phyloP scores from a whole-genome alignment of 176 grass and related monocot genomes.

The Tillandsia leiboldiana region DNA sequence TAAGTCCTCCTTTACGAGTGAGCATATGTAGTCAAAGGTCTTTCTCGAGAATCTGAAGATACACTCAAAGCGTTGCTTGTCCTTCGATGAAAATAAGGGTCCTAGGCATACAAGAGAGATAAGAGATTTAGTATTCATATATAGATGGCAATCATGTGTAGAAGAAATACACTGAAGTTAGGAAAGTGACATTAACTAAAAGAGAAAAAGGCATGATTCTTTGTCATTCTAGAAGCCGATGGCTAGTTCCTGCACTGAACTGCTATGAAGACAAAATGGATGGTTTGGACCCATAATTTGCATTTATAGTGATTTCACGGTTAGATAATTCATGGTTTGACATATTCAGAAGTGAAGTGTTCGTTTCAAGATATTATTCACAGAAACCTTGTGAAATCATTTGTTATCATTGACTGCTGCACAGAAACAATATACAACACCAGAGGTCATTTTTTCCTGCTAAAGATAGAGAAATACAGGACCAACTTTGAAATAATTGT shows the following conservation, averaged over 20 bases:
- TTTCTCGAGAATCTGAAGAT: constrained; percentile 56
- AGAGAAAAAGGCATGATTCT: background rate
- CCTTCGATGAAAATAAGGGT: constrained; percentile 28
- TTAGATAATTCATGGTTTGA: background rate
- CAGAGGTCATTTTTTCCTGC: no score
- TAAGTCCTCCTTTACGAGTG: constrained; percentile 52
- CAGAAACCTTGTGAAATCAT: background rate
- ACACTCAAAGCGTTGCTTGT: constrained; percentile 34
- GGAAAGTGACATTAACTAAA: no score
- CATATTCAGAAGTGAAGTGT: background rate
- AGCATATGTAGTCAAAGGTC: constrained; percentile 52
- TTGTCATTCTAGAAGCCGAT: background rate
- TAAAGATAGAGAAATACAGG: no score
- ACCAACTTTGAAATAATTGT: background rate
- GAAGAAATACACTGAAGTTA: no score
- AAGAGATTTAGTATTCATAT: background rate
- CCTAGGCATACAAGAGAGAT: constrained; percentile 18
- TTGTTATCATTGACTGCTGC: background rate
- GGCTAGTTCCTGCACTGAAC: background rate
- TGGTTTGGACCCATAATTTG: background rate
- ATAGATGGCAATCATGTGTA: background rate
- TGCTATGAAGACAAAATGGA: background rate
- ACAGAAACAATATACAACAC: background rate
- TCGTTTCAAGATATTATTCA: background rate
- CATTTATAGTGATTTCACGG: background rate